These are phyloP conservation scores for Ogataea degrootiae DNA, from an alignment of 805 yeast genomes.

Conservation along the genomic window DNA sequence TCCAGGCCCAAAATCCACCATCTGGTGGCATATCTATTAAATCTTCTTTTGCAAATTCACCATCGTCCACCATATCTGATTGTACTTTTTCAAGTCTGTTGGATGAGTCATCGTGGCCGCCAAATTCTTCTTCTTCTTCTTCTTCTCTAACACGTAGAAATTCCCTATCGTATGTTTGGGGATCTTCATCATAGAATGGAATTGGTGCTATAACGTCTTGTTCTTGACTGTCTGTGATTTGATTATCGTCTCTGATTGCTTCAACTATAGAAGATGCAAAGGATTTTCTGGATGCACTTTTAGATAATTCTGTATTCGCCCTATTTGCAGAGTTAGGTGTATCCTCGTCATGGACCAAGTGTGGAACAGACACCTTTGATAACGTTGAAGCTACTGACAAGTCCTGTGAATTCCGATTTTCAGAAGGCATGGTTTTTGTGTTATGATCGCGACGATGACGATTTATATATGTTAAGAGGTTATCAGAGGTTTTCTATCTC, in stretches of 20 bases:
- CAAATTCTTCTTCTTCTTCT: not conserved
- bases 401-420: too few species aligned
- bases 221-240: constrained; percentile 16
- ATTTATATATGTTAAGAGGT: too few species aligned
- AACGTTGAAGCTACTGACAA: not conserved
- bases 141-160: not conserved
- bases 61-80: constrained; percentile 23
- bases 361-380: not conserved
- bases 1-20: constrained; percentile 47
- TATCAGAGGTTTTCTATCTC: too few species aligned
- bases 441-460: too few species aligned
- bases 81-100: not conserved
- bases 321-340: not conserved
- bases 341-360: not conserved
- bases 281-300: constrained; percentile 8
- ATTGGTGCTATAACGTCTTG: constrained; percentile 1
- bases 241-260: constrained; percentile 28
- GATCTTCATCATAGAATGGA: constrained; percentile 2
- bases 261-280: constrained; percentile 23
- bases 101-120: not conserved
- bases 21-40: constrained; percentile 35
- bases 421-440: too few species aligned
- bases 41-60: constrained; percentile 27
- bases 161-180: not conserved
- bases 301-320: not conserved